These are phyloP conservation scores for Tripterygium wilfordii DNA, from an alignment of 177 flowering plant genomes.

Conservation along the genomic window DNA sequence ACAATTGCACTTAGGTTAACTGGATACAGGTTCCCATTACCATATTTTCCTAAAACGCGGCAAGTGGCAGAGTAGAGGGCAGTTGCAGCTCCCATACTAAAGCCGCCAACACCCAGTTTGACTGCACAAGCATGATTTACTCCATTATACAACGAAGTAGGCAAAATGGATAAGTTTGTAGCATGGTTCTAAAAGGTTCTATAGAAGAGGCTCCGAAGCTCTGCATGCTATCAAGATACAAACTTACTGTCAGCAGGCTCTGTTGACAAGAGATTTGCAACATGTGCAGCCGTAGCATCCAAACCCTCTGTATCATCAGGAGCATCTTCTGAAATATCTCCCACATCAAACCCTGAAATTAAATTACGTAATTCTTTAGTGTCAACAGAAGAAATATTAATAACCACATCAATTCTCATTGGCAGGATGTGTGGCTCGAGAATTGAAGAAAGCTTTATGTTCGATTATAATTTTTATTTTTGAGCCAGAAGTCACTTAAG, in stretches of 20 bases:
- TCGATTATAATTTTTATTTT: neutral
- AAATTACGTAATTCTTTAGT: too few species aligned
- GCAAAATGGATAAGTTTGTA: too few species aligned
- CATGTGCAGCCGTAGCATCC: constrained; percentile 94
- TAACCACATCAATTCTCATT: too few species aligned
- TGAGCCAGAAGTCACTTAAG: neutral
- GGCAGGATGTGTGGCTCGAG: neutral
- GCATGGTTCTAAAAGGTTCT: too few species aligned
- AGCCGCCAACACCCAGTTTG: constrained; percentile 92
- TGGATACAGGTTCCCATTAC: constrained; percentile 65
- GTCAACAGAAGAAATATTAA: too few species aligned
- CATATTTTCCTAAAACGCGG: constrained; percentile 61
- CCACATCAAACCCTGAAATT: constrained; percentile 91
- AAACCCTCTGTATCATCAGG: constrained; percentile 93
- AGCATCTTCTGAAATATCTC: constrained; percentile 81
- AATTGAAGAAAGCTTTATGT: neutral
- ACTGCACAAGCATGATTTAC: constrained; percentile 43
- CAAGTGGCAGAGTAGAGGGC: constrained; percentile 92
- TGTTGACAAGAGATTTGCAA: constrained; percentile 84
- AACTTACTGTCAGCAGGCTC: constrained; percentile 80
- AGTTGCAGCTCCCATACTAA: constrained; percentile 96
- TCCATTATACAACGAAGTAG: too few species aligned
- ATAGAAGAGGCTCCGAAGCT: too few species aligned
- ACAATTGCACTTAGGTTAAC: constrained; percentile 65
- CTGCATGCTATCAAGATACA: neutral